Conservation (phyloP, 2,329 filamentous ascomycete species). For the Grosmannia penicillata region DNA sequence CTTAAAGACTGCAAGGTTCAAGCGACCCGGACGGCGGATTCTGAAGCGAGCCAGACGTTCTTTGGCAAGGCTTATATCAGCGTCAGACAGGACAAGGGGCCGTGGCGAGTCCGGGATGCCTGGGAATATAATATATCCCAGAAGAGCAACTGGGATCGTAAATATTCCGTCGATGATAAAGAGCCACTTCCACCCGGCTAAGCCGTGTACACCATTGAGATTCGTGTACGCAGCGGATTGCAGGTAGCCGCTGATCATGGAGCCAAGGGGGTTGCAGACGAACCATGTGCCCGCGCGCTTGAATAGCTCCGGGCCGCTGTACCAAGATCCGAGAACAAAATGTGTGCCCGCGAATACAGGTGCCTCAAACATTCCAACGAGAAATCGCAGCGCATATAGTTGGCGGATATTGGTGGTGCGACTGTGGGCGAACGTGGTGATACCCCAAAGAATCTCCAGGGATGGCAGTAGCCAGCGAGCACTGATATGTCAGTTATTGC, state of each 20-base stretch:
- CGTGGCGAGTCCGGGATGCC: no score
- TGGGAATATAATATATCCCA: no score
- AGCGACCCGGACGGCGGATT: constrained; percentile 22
- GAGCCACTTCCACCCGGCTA: constrained; percentile 36
- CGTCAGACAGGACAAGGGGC: constrained; percentile 20
- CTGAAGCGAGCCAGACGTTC: constrained; percentile 16
- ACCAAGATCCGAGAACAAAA: constrained; percentile 17
- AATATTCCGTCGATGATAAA: constrained; percentile 44
- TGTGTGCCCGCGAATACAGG: constrained; percentile 19
- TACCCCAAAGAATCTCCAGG: constrained; percentile 18
- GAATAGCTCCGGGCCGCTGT: constrained; percentile 14
- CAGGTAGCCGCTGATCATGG: constrained; percentile 21
- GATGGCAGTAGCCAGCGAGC: constrained; percentile 17
- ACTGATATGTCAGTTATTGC: constrained; percentile 2
- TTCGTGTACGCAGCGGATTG: constrained; percentile 39
- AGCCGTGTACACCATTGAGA: constrained; percentile 30
- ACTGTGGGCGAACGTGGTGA: constrained; percentile 17
- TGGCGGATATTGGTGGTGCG: constrained; percentile 16
- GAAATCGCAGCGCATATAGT: constrained; percentile 16
- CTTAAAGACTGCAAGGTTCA: constrained; percentile 27
- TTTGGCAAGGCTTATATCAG: constrained; percentile 22
- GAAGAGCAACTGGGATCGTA: constrained; percentile 35
- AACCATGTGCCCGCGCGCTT: no score
- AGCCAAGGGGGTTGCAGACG: constrained; percentile 21
- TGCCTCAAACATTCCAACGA: constrained; percentile 19